Base-by-base conservation (phyloP, 805 yeast genomes). In the Wickerhamiella galacta region DNA sequence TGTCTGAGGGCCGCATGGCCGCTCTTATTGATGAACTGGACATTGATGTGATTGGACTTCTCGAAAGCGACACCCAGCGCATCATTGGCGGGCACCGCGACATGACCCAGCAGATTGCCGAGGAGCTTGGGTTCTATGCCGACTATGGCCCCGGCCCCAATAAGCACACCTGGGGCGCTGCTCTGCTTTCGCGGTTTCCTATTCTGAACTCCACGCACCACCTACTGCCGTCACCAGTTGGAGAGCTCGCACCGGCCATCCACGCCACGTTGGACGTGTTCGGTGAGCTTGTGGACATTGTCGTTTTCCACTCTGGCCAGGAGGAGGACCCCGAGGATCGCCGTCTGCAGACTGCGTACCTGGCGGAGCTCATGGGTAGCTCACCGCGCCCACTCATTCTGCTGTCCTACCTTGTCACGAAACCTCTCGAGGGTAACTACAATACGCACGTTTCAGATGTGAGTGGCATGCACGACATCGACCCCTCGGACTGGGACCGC, bases 61-160 rank as follows among this genome's bases (percentile, higher is more conserved):
- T 90, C 29, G 98, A 90, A 58, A 72, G 83, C 5, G 98, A 90
- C 50, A 87, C 95, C 3, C 93, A 87, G 59, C 68, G 95, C 43
- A 71, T 83, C 38, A 77, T 85, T 34, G 90, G 90, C 68, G 98
- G 98, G 32, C 82, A 85, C 59, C 69, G 98, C 48, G 98, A 90
- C 51, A 63, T 87, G 47, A 83, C 95, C 0, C 94, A 81, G 58
- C 71, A 74, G 42, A 58, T 90, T 34, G 94, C 95, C 1, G 93
- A 83, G 54, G 93, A 87, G 45, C 64, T 90, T 44, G 87, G 81
- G 26, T 82, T 82, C 87, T 90, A 90, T 51, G 85, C 75, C 16
- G 98, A 90, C 54, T 90, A 73, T 51, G 98, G 98, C 6, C 98
- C 98, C 6, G 95, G 95, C 10, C 95, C 96, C 34, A 81, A 83